phyloP scores from a whole-genome alignment of 2,329 filamentous ascomycete species.

The Berkeleyomyces rouxiae region DNA sequence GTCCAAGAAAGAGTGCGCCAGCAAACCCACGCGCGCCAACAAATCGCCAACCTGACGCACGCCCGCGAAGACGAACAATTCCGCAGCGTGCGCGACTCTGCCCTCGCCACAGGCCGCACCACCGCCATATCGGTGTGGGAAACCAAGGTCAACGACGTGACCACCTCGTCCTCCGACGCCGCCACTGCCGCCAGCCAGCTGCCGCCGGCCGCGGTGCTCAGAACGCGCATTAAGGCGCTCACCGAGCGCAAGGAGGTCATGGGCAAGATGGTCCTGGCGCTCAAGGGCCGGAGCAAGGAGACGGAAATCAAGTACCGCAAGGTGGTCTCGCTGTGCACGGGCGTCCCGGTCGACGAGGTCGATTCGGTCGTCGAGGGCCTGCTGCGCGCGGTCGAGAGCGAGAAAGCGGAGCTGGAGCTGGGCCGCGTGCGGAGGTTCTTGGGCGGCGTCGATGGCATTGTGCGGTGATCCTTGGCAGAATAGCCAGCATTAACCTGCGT shows the following conservation, averaged over 20 bases:
- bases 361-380: slow-evolving; percentile 66
- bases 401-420: slow-evolving; percentile 59
- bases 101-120: slow-evolving; percentile 20
- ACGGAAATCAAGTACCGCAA: slow-evolving; percentile 76
- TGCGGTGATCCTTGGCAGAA: slow-evolving; percentile 19
- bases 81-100: slow-evolving; percentile 24
- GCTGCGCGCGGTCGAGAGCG: slow-evolving; percentile 77
- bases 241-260: slow-evolving; percentile 50
- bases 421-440: slow-evolving; percentile 64
- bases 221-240: slow-evolving; percentile 54
- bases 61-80: slow-evolving; percentile 55
- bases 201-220: slow-evolving; percentile 43
- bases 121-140: slow-evolving; percentile 37
- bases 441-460: slow-evolving; percentile 47
- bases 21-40: slow-evolving; percentile 50
- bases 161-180: slow-evolving; percentile 25
- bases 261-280: slow-evolving; percentile 46
- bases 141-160: slow-evolving; percentile 32
- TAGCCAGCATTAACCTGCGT: too few relatives aligned
- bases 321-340: slow-evolving; percentile 75
- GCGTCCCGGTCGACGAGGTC: slow-evolving; percentile 59
- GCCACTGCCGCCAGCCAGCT: slow-evolving; percentile 29
- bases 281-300: slow-evolving; percentile 67
- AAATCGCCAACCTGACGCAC: slow-evolving; percentile 60
- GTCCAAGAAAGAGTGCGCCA: slow-evolving; percentile 48